Evolutionary conservation across 257 asterid species (phyloP).

Genomic region (Anisodus acutangulus): DNA sequence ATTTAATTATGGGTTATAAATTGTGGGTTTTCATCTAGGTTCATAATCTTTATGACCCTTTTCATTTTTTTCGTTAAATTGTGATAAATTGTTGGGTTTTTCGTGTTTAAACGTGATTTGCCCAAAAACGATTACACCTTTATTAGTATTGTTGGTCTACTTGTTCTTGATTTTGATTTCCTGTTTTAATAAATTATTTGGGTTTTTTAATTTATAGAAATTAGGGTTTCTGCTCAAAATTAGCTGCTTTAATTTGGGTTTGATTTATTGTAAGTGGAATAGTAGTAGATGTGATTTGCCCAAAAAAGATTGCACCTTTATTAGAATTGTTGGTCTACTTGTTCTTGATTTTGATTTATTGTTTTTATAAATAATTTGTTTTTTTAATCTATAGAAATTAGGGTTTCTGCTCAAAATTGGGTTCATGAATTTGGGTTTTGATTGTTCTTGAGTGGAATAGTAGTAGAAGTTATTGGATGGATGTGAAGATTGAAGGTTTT

Average conservation of each 20-base stretch:
- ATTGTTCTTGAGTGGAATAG: neutral
- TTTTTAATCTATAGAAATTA: neutral
- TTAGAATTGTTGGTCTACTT: neutral
- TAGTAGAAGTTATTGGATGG: neutral
- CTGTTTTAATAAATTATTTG: neutral
- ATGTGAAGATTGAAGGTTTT: constrained; percentile 32
- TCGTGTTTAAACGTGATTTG: neutral
- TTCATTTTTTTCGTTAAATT: neutral
- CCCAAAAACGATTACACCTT: neutral
- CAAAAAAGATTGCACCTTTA: neutral
- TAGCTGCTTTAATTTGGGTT: neutral
- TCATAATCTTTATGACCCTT: constrained; percentile 33
- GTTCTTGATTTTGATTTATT: neutral
- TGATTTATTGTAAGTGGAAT: neutral
- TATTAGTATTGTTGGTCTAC: neutral
- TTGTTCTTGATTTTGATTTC: neutral
- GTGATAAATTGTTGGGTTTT: constrained; percentile 27
- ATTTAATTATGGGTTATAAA: constrained; percentile 3
- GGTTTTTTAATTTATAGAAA: neutral
- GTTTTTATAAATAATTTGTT: neutral
- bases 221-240: constrained; percentile 22
- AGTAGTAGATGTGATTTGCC: neutral
- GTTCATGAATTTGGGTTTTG: neutral
- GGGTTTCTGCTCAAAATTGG: constrained; percentile 11
- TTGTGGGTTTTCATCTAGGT: constrained; percentile 28